These are phyloP conservation scores for Kwoniella mangroviensis DNA, from an alignment of 768 basidiomycete genomes.

Conservation along the genomic window DNA sequence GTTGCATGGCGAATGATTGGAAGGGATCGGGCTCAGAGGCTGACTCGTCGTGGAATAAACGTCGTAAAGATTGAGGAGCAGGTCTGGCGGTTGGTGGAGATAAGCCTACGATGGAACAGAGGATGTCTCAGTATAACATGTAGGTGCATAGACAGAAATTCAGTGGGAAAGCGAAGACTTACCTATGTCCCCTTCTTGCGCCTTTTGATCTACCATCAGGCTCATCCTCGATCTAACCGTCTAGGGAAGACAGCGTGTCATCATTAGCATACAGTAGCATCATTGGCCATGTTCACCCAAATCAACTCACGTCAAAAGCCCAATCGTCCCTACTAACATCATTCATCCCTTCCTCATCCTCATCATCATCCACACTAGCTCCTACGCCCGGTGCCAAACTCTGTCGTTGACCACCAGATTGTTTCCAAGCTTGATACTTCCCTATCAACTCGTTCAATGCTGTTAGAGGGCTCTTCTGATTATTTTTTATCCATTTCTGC, in stretches of 20 bases:
- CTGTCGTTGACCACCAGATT: slow-evolving; percentile 71
- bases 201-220: slow-evolving; percentile 45
- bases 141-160: no score
- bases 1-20: slow-evolving; percentile 47
- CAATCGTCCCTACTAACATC: slow-evolving; percentile 53
- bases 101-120: slow-evolving; percentile 4
- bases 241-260: slow-evolving; percentile 29
- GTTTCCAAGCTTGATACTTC: slow-evolving; percentile 74
- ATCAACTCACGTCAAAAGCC: slow-evolving; percentile 55
- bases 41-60: slow-evolving; percentile 68
- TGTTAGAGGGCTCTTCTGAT: slow-evolving; percentile 69
- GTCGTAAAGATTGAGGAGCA: slow-evolving; percentile 78
- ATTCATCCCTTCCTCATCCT: slow-evolving; percentile 42
- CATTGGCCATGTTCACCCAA: not conserved
- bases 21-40: slow-evolving; percentile 45
- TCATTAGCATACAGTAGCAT: not conserved
- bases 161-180: not conserved
- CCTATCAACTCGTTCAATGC: slow-evolving; percentile 78
- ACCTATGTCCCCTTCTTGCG: slow-evolving; percentile 26
- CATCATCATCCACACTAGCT: slow-evolving; percentile 65
- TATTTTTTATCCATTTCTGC: slow-evolving; percentile 81
- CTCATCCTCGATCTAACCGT: slow-evolving; percentile 54
- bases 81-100: slow-evolving; percentile 42
- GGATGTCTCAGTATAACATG: no score
- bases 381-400: slow-evolving; percentile 65